Evolutionary conservation across 129 eudicot genomes (phyloP).

Genomic region (Mikania micrantha): DNA sequence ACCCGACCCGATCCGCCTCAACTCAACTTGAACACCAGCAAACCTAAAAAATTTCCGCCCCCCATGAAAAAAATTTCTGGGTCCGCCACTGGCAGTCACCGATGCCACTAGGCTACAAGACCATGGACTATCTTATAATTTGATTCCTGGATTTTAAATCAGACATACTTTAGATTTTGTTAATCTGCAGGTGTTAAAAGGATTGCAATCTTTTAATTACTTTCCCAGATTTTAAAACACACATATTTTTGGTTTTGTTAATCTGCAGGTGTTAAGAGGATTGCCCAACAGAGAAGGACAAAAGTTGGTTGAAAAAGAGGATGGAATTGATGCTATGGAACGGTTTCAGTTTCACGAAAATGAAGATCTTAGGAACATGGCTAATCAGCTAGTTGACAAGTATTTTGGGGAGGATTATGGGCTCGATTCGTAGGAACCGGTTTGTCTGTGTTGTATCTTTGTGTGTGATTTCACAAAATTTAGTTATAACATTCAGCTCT

Average conservation of each 20-base stretch:
- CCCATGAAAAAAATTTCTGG: too few species aligned
- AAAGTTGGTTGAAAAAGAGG: constrained; percentile 82
- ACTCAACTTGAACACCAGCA: too few species aligned
- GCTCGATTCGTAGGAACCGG: constrained; percentile 38
- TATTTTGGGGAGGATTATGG: constrained; percentile 98
- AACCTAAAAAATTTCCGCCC: too few species aligned
- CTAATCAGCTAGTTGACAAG: constrained; percentile 75
- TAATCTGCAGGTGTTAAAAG: constrained; percentile 62
- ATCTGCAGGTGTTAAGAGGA: constrained; percentile 71
- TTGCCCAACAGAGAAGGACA: constrained; percentile 90
- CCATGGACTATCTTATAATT: neutral
- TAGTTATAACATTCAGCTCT: constrained; percentile 12
- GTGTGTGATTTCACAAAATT: neutral
- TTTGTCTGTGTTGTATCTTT: constrained; percentile 9
- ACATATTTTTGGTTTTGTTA: neutral
- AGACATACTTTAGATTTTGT: neutral
- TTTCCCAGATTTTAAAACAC: neutral
- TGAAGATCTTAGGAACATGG: constrained; percentile 88
- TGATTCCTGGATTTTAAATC: neutral
- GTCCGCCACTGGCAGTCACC: too few species aligned
- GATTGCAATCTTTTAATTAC: constrained; percentile 44
- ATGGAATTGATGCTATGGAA: constrained; percentile 97
- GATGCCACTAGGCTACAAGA: too few species aligned
- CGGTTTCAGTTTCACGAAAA: constrained; percentile 89
- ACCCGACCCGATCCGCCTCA: too few species aligned